These are phyloP conservation scores for Cyclanthera cordifolia DNA, from an alignment of 306 rosid species.

Conservation along the genomic window DNA sequence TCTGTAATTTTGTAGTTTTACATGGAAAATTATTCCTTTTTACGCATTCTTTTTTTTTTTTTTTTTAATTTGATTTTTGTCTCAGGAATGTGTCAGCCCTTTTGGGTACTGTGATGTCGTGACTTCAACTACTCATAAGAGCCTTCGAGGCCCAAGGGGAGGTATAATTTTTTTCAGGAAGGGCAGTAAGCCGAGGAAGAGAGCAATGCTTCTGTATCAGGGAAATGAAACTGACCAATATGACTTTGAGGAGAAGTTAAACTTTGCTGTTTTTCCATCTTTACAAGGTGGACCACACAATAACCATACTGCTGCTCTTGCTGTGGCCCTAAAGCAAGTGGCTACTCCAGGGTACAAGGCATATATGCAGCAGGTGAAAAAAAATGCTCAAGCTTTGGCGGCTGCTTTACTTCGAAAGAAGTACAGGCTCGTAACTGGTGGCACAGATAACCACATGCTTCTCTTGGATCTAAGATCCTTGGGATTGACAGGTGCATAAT, in stretches of 20 bases:
- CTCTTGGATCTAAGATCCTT: slow-evolving; percentile 93
- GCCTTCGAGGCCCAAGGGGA: slow-evolving; percentile 99
- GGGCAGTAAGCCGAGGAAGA: slow-evolving; percentile 75
- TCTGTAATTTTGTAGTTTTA: background rate
- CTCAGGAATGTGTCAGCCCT: slow-evolving; percentile 76
- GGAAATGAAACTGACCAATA: slow-evolving; percentile 59
- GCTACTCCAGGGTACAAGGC: slow-evolving; percentile 73
- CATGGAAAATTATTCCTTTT: background rate
- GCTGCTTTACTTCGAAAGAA: slow-evolving; percentile 60
- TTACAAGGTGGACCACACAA: slow-evolving; percentile 98
- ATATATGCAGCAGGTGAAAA: slow-evolving; percentile 93
- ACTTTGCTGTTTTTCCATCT: slow-evolving; percentile 86
- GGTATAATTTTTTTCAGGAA: slow-evolving; percentile 86
- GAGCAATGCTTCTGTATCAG: slow-evolving; percentile 52
- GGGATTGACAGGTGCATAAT: slow-evolving; percentile 66
- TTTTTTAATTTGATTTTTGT: slow-evolving; percentile 4
- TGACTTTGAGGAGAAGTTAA: slow-evolving; percentile 85
- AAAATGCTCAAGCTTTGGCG: slow-evolving; percentile 82
- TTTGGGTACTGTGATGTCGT: slow-evolving; percentile 91
- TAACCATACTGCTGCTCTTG: slow-evolving; percentile 94
- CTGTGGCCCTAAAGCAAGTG: slow-evolving; percentile 85
- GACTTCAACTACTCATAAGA: slow-evolving; percentile 94
- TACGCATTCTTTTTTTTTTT: background rate
- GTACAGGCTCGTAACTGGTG: slow-evolving; percentile 81
- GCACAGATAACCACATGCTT: slow-evolving; percentile 86